These are phyloP conservation scores for Albugo laibachii DNA, from an alignment of 352 stramenopile genomes.

Conservation along the genomic window DNA sequence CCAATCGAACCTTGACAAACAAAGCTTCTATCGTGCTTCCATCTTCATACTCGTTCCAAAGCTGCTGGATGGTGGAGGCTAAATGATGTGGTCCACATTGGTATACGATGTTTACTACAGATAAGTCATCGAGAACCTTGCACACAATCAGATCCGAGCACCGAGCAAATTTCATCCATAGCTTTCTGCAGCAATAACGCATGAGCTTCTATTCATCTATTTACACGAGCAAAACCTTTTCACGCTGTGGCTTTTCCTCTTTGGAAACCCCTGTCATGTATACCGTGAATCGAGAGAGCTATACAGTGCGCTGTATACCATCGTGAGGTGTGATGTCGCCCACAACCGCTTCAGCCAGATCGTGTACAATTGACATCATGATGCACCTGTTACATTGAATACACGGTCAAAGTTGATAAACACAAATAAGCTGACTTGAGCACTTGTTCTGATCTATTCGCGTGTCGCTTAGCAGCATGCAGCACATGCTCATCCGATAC, in stretches of 20 bases:
- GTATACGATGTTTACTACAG: not conserved
- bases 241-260: conserved; percentile 78
- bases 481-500: conserved; percentile 85
- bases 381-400: conserved; percentile 33
- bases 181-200: conserved; percentile 9
- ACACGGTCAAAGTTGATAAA: not conserved
- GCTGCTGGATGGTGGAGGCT: conserved; percentile 21
- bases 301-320: conserved; percentile 11
- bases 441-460: conserved; percentile 47
- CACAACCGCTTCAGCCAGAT: conserved; percentile 84
- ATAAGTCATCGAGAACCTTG: not conserved
- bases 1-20: conserved; percentile 54
- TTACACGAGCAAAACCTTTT: conserved; percentile 22
- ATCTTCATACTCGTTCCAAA: conserved; percentile 81
- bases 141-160: conserved; percentile 5
- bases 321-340: conserved; percentile 87
- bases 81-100: not conserved
- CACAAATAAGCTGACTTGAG: conserved; percentile 3
- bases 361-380: conserved; percentile 87
- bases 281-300: not conserved
- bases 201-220: no score
- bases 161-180: conserved; percentile 41
- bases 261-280: conserved; percentile 46
- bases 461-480: conserved; percentile 68
- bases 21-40: conserved; percentile 60